Conservation (phyloP, 2,329 filamentous ascomycete species). For the Ascochyta lentis region DNA sequence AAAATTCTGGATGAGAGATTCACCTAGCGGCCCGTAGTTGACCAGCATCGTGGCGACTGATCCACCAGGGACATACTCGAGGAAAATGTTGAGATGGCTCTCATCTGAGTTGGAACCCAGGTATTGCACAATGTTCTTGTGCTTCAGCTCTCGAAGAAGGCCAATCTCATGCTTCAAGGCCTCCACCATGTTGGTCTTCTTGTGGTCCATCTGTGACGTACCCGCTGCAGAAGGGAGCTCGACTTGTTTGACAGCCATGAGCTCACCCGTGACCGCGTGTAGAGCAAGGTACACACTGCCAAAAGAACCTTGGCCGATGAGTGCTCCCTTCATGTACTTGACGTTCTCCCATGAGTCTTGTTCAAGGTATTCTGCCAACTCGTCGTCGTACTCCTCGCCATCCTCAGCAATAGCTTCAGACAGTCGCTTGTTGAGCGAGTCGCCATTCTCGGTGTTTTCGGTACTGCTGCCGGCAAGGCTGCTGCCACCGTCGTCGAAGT, state of each 20-base stretch:
- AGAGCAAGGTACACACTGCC: constrained; percentile 94
- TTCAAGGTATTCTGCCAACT: constrained; percentile 86
- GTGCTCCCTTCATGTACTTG: constrained; percentile 98
- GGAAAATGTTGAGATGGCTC: constrained; percentile 97
- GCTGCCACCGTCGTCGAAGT: constrained; percentile 81
- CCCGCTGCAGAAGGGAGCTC: constrained; percentile 84
- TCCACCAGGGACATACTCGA: constrained; percentile 96
- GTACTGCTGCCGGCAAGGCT: constrained; percentile 74
- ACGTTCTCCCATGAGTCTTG: constrained; percentile 95
- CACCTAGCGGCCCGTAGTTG: constrained; percentile 93
- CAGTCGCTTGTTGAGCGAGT: constrained; percentile 81
- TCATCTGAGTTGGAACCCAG: constrained; percentile 92
- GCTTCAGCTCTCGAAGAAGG: constrained; percentile 89
- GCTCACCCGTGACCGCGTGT: constrained; percentile 93
- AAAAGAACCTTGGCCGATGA: constrained; percentile 97
- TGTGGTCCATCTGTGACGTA: constrained; percentile 75
- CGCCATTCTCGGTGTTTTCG: constrained; percentile 62
- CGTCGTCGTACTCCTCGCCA: constrained; percentile 89
- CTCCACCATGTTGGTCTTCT: constrained; percentile 98
- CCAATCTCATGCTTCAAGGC: constrained; percentile 96
- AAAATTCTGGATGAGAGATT: constrained; percentile 94
- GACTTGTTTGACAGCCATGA: constrained; percentile 98
- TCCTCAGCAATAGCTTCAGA: constrained; percentile 87
- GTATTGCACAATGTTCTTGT: constrained; percentile 98
- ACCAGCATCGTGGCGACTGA: constrained; percentile 99